Base-by-base conservation (phyloP, 345 rosid species). In the Sonneratia alba region DNA sequence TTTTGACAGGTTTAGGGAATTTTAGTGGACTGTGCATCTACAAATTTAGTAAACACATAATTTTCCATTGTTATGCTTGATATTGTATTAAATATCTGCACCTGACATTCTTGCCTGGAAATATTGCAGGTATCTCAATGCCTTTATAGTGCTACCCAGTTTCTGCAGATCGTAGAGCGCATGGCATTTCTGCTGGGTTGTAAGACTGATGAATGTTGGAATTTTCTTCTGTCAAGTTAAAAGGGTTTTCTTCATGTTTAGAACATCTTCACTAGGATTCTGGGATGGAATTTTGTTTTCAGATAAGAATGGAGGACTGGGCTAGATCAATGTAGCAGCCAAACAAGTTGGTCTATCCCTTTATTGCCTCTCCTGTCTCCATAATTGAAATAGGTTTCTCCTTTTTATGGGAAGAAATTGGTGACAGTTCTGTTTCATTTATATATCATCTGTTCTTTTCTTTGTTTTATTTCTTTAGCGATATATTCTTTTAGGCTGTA, bases 101-200 rank as follows among this genome's bases (percentile, higher is more conserved):
- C 36, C 15, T 67, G n/a, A 38, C n/a, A 43, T 19, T 14, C 59
- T 27, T 72, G 32, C 36, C 24, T 53, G 36, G 18, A 49, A 70
- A 21, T 43, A 57, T 77, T 79, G 69, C 81, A 84, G 85, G 85
- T 77, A 74, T 81, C 70, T 84, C 85, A 13, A 77, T 81, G 87
- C 87, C 87, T 76, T 84, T 81, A 81, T 84, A 84, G 76, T 45
- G 34, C 61, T 62, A 62, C 37, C 64, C 56, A 74, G 61, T 56
- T 71, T 68, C 19, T 80, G 78, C 71, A 81, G 64, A 47, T 47
- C 51, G 2, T 9, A 47, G 51, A 47, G 45, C 7, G 45, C 45
- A 42, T 42, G 9, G 9, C 6, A 47, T 47, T 8, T 47, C 51
- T 47, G 51, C 51, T 13, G 15, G 12, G 9, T 47, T 47, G 51